These are phyloP conservation scores for Allium cepa DNA, from an alignment of 106 monocot genomes.

Conservation along the genomic window DNA sequence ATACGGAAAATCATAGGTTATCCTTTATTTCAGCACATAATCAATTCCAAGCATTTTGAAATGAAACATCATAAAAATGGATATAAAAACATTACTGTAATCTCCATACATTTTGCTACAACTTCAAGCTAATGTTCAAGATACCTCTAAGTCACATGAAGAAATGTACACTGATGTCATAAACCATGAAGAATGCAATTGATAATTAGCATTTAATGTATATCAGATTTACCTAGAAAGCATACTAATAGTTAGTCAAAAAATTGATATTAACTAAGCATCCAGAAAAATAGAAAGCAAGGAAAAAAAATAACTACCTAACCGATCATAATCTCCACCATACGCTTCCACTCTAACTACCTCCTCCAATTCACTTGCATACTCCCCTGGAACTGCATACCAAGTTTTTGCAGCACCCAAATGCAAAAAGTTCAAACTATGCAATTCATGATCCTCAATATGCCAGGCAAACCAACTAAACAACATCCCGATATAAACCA, in stretches of 20 bases:
- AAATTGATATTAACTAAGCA: neutral
- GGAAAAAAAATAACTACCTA: conserved; percentile 42
- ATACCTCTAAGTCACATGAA: too few relatives aligned
- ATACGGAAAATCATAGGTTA: too few relatives aligned
- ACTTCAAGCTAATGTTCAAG: too few relatives aligned
- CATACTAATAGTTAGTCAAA: too few relatives aligned
- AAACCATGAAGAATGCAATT: too few relatives aligned
- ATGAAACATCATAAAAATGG: neutral
- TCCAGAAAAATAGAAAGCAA: conserved; percentile 2
- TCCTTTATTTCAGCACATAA: too few relatives aligned
- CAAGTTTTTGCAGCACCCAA: conserved; percentile 90
- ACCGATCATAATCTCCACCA: conserved; percentile 56
- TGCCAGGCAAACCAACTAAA: conserved; percentile 99
- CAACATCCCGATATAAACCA: conserved; percentile 97
- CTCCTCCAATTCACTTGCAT: conserved; percentile 65
- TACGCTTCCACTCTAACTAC: conserved; percentile 65
- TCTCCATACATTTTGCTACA: too few relatives aligned
- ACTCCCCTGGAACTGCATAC: conserved; percentile 81
- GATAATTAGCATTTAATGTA: too few relatives aligned
- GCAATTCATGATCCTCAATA: conserved; percentile 96
- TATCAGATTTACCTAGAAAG: too few relatives aligned
- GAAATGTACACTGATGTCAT: too few relatives aligned
- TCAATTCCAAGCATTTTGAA: neutral
- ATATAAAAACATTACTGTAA: too few relatives aligned
- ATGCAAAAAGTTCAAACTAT: conserved; percentile 94